A percentile compares a stretch with the other conserved stretches of the same genome.
phyloP scores from a whole-genome alignment of 2,329 filamentous ascomycete species.

The Bipolaris victoriae region DNA sequence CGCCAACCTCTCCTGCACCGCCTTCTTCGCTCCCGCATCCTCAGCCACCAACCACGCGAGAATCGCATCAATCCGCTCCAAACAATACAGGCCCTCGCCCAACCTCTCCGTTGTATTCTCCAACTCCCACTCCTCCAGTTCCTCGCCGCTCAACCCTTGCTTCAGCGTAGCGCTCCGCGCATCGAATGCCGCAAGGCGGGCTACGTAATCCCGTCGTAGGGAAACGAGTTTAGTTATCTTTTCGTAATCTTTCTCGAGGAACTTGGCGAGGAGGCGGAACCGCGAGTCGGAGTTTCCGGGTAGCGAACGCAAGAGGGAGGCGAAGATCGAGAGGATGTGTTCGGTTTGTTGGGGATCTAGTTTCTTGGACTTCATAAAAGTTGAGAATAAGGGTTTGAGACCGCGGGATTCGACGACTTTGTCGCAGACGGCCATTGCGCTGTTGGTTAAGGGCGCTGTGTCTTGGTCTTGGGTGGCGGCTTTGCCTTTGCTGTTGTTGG shows the following conservation, averaged over 20 bases:
- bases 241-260: conserved; percentile 91
- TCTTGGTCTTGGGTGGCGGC: conserved; percentile 7
- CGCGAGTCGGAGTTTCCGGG: conserved; percentile 78
- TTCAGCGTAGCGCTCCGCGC: conserved; percentile 66
- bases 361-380: conserved; percentile 70
- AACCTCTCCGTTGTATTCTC: conserved; percentile 78
- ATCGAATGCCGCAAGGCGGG: conserved; percentile 67
- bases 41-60: conserved; percentile 92
- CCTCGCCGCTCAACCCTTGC: conserved; percentile 60
- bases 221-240: conserved; percentile 77
- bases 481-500: conserved; percentile 24
- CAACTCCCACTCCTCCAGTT: conserved; percentile 66
- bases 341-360: conserved; percentile 71
- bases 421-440: conserved; percentile 70
- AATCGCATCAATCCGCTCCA: conserved; percentile 84
- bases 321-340: conserved; percentile 84
- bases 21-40: conserved; percentile 74
- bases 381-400: conserved; percentile 81
- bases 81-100: conserved; percentile 81
- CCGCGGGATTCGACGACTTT: conserved; percentile 82
- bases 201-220: conserved; percentile 73
- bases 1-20: conserved; percentile 67
- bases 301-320: conserved; percentile 78
- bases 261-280: conserved; percentile 88
- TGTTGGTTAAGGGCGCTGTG: conserved; percentile 20